These are phyloP conservation scores for Mercurialis annua DNA, from an alignment of 345 rosid genomes.

Conservation along the genomic window DNA sequence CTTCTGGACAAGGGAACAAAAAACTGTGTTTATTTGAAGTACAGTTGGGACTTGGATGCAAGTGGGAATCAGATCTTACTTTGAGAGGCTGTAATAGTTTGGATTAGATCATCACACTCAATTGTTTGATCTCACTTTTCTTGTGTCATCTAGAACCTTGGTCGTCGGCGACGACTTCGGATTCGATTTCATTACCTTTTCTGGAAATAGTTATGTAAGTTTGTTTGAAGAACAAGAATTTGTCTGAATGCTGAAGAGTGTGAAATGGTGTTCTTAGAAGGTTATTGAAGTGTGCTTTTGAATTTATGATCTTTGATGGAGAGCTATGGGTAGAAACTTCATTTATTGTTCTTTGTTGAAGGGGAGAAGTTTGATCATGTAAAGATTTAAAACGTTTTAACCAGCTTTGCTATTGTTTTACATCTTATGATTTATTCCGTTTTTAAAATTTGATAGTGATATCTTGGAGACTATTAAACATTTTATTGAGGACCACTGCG, in stretches of 20 bases:
- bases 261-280: background rate
- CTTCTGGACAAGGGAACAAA: conserved; percentile 9
- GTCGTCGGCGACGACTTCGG: background rate
- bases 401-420: background rate
- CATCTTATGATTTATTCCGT: background rate
- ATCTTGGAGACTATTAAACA: background rate
- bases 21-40: conserved; percentile 7
- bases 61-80: conserved; percentile 8
- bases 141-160: background rate
- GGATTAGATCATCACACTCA: conserved; percentile 10
- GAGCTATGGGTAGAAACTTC: background rate
- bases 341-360: background rate
- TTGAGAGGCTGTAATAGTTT: background rate
- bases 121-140: conserved; percentile 1
- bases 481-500: background rate
- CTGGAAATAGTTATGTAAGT: conserved; percentile 10
- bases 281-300: background rate
- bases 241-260: background rate
- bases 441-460: conserved; percentile 15
- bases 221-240: conserved; percentile 16
- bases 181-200: conserved; percentile 14
- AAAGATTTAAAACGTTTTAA: background rate
- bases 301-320: background rate
- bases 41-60: conserved; percentile 8
- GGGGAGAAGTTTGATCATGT: background rate